Evolutionary conservation across 2,329 filamentous ascomycete species (phyloP).

Genomic region (Geosmithia flava): DNA sequence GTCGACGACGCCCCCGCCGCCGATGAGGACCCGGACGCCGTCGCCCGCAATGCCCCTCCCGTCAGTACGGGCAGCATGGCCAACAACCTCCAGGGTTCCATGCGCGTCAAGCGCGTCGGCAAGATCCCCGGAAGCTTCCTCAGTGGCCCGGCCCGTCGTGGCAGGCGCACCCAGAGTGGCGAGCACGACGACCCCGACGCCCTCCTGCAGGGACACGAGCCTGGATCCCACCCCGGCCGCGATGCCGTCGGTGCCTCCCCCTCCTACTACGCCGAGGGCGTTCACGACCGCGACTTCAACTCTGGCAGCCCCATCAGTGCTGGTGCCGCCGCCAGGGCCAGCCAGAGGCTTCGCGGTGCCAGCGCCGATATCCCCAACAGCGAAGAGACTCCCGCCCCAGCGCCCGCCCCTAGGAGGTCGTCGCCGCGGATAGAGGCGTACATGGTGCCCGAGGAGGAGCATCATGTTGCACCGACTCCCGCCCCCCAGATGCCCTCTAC

Average conservation of each 20-base stretch:
- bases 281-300: slow-evolving; percentile 32
- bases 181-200: slow-evolving; percentile 36
- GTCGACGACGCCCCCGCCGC: slow-evolving; percentile 18
- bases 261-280: slow-evolving; percentile 25
- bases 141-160: slow-evolving; percentile 67
- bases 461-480: background rate
- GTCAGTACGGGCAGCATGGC: slow-evolving; percentile 7
- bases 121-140: slow-evolving; percentile 67
- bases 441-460: slow-evolving; percentile 7
- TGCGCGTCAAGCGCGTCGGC: slow-evolving; percentile 65
- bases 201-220: slow-evolving; percentile 25
- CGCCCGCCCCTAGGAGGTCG: background rate
- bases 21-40: slow-evolving; percentile 29
- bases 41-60: slow-evolving; percentile 31
- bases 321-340: slow-evolving; percentile 27
- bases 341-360: slow-evolving; percentile 25
- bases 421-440: background rate
- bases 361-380: slow-evolving; percentile 21
- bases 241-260: slow-evolving; percentile 19
- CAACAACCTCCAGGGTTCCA: slow-evolving; percentile 54
- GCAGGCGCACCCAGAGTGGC: slow-evolving; percentile 54
- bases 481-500: slow-evolving; percentile 41
- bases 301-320: slow-evolving; percentile 48
- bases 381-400: too few relatives aligned
- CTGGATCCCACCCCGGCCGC: slow-evolving; percentile 24